Evolutionary conservation across 805 yeast genomes (phyloP).

Genomic region (Wickerhamiella slavikovae): DNA sequence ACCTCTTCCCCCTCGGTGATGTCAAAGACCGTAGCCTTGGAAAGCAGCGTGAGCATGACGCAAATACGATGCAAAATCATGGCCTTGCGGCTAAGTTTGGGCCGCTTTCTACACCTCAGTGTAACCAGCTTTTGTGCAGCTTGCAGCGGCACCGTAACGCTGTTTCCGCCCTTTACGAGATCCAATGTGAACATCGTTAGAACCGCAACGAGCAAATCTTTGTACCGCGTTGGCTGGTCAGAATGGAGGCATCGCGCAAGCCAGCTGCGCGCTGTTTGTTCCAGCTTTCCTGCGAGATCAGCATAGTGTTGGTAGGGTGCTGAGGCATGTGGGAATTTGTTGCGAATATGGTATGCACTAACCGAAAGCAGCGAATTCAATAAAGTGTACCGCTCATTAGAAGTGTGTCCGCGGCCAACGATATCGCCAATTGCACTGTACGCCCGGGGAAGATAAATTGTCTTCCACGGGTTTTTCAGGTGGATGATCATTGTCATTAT

Average conservation of each 20-base stretch:
- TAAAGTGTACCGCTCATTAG: constrained; percentile 57
- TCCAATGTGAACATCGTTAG: constrained; percentile 76
- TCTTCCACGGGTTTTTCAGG: constrained; percentile 72
- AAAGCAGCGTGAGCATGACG: constrained; percentile 51
- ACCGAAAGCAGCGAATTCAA: constrained; percentile 65
- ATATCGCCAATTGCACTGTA: constrained; percentile 65
- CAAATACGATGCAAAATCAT: constrained; percentile 57
- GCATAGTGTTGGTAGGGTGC: constrained; percentile 48
- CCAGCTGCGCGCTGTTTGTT: constrained; percentile 55
- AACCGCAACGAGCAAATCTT: constrained; percentile 65
- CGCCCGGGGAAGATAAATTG: constrained; percentile 70
- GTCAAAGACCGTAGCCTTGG: constrained; percentile 44
- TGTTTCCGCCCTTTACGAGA: constrained; percentile 80
- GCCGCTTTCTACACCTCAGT: constrained; percentile 43
- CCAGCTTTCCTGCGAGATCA: constrained; percentile 49
- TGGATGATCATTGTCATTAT: constrained; percentile 51
- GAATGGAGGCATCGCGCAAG: constrained; percentile 35
- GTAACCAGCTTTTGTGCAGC: constrained; percentile 60
- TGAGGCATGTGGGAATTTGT: constrained; percentile 47
- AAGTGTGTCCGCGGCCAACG: constrained; percentile 49
- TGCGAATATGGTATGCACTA: constrained; percentile 59
- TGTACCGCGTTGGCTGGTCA: constrained; percentile 39
- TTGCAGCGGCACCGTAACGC: constrained; percentile 51
- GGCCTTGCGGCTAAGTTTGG: constrained; percentile 55
- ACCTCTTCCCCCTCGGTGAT: constrained; percentile 1